Percentiles rank a stretch among this genome's conserved stretches.
Evolutionary conservation across 2,329 filamentous ascomycete genomes (phyloP).

Genomic region (Colletotrichum scovillei): DNA sequence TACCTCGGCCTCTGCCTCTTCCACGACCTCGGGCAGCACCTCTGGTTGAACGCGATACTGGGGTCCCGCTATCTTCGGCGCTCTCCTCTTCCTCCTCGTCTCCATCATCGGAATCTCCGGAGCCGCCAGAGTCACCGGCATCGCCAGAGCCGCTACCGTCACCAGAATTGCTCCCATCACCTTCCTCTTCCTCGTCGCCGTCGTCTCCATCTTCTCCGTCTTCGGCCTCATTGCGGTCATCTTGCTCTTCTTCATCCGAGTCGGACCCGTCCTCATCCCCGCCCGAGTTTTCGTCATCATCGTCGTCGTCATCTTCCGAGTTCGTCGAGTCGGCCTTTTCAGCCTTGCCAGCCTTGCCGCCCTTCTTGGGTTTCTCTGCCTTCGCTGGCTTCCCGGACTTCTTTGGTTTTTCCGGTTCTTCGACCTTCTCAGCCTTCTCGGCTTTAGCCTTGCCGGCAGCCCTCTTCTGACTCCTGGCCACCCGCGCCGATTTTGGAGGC

Average conservation of each 20-base stretch:
- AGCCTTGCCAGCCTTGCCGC: slow-evolving; percentile 41
- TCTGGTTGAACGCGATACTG: slow-evolving; percentile 50
- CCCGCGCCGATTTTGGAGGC: slow-evolving; percentile 50
- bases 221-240: slow-evolving; percentile 42
- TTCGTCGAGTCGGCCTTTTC: slow-evolving; percentile 48
- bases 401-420: slow-evolving; percentile 10
- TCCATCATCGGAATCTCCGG: slow-evolving; percentile 32
- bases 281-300: slow-evolving; percentile 46
- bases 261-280: slow-evolving; percentile 2
- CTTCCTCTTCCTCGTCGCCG: slow-evolving; percentile 38
- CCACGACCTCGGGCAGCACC: slow-evolving; percentile 49
- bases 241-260: slow-evolving; percentile 30
- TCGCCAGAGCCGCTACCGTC: slow-evolving; percentile 35
- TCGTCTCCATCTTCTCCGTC: slow-evolving; percentile 48
- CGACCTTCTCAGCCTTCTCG: slow-evolving; percentile 49
- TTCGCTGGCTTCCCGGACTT: slow-evolving; percentile 48
- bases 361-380: slow-evolving; percentile 39
- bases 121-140: slow-evolving; percentile 34
- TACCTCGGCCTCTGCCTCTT: slow-evolving; percentile 45
- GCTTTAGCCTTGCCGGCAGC: slow-evolving; percentile 52
- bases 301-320: slow-evolving; percentile 22
- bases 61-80: slow-evolving; percentile 50
- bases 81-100: slow-evolving; percentile 45
- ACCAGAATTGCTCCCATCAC: slow-evolving; percentile 47
- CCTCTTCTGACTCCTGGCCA: slow-evolving; percentile 51